Conservation (phyloP, 2,329 filamentous ascomycete species). For the Aspergillus sp. region DNA sequence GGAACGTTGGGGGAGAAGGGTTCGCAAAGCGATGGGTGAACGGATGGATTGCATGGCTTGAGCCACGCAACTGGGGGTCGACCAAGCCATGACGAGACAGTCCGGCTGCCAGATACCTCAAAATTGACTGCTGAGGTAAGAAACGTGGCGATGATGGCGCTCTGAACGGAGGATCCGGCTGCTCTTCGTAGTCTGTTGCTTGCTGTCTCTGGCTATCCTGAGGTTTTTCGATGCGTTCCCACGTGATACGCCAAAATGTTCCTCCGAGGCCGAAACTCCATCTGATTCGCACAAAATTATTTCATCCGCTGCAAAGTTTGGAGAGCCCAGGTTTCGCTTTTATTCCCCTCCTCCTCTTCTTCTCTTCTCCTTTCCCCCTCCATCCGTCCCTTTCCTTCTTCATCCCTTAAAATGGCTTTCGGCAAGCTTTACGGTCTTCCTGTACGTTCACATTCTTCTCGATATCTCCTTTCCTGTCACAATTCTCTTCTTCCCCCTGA, state of each 20-base stretch:
- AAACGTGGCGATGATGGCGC: background rate
- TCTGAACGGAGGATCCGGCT: conserved; percentile 1
- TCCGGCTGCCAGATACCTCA: conserved; percentile 22
- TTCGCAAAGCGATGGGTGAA: conserved; percentile 40
- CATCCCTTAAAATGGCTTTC: conserved; percentile 76
- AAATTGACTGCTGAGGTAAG: conserved; percentile 1
- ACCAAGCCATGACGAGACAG: conserved; percentile 40
- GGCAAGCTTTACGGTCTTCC: conserved; percentile 92
- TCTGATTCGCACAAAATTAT: conserved; percentile 36
- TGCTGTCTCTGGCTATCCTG: conserved; percentile 22
- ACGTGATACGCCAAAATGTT: conserved; percentile 33
- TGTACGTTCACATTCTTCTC: conserved; percentile 58
- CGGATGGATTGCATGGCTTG: conserved; percentile 41
- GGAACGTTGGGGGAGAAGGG: conserved; percentile 47
- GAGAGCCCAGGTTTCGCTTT: conserved; percentile 19
- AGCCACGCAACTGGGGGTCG: conserved; percentile 40
- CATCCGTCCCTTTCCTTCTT: conserved; percentile 21
- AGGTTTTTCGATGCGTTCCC: conserved; percentile 31
- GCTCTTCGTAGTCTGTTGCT: background rate
- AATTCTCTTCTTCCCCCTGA: conserved; percentile 25
- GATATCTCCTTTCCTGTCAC: conserved; percentile 11
- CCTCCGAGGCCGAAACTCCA: conserved; percentile 29
- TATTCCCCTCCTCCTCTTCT: conserved; percentile 26
- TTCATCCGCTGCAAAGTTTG: conserved; percentile 19
- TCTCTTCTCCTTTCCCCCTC: conserved; percentile 18